Evolutionary conservation across 2,329 filamentous ascomycete species (phyloP), one percentile per base, ranked within the genome.

Genomic region (Tympanopsis confertula): DNA sequence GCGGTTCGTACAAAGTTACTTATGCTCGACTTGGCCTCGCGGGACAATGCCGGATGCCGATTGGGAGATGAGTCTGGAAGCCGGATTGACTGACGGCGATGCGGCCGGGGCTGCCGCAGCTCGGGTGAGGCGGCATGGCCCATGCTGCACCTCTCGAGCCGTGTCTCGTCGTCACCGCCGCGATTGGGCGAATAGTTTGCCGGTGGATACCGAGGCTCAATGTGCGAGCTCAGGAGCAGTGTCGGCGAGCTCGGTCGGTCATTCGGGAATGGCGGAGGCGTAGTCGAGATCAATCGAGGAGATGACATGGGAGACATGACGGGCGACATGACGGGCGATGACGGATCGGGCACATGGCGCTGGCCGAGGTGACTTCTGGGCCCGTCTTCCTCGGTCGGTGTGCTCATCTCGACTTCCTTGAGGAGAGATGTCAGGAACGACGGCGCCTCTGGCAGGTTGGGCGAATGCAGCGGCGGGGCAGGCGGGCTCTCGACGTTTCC

Each of bases 401-500:
- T 57, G 56, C 68, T 70, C 57, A 70, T 72, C 43, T 94, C 87
- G 1, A 96, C 86, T 56, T 96, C 89, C 53, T 84, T 86, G 36
- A 96, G 63, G 5, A 96, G 65, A 1, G 86, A 89, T 18, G 86
- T 85, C 5, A 96, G 68, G 52, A 96, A 89, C 4, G 85, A 88
- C 5, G 86, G 84, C 5, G 71, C 74, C 19, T 66, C 69, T 7
- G 22, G 28, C 63, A 56, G 19, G 44, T 50, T 36, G 48, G 44
- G 42, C 63, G 54, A 38, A 47, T 45, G 49, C 42, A 51, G 55
- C 47, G 49, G 51, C 44, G 48, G 50, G 48, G 45, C 47, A 51
- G 40, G 30, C 46, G 24, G 38, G 36, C 26, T 37, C 38, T 35
- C 17, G 38, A 17, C 12, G 35, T 35, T 20, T 38, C 39, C n/a